Evolutionary conservation across 345 rosid genomes (phyloP).

Genomic region (Eucalyptus leucophloia): DNA sequence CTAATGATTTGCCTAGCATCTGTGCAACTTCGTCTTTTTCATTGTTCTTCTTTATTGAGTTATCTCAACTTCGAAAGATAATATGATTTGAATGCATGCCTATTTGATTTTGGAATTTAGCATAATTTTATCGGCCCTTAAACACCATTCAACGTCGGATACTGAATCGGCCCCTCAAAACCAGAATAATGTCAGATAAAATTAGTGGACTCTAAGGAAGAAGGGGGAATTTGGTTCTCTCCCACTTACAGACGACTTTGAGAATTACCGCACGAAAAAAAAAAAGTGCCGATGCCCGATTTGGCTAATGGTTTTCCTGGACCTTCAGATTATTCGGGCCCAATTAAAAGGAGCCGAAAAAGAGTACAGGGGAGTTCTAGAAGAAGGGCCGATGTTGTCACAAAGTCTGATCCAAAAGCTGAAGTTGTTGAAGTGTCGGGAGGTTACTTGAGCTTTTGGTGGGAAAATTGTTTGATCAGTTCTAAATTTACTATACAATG

Average conservation of each 20-base stretch:
- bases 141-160: not conserved
- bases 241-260: not conserved
- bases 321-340: not conserved
- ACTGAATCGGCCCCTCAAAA: not conserved
- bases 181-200: not conserved
- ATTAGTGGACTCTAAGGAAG: not conserved
- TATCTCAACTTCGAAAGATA: not conserved
- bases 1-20: not conserved
- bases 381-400: not conserved
- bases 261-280: not conserved
- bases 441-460: not conserved
- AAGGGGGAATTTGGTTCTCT: not conserved
- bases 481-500: fast-evolving
- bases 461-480: not conserved
- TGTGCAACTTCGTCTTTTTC: not conserved
- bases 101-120: not conserved
- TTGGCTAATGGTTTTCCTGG: not conserved
- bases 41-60: not conserved
- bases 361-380: not conserved
- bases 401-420: not conserved
- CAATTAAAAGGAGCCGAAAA: not conserved
- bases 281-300: not conserved
- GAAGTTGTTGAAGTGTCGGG: not conserved
- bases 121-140: not conserved
- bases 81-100: not conserved